phyloP scores from a whole-genome alignment of 768 basidiomycete genomes.

The Lactarius akahatsu region DNA sequence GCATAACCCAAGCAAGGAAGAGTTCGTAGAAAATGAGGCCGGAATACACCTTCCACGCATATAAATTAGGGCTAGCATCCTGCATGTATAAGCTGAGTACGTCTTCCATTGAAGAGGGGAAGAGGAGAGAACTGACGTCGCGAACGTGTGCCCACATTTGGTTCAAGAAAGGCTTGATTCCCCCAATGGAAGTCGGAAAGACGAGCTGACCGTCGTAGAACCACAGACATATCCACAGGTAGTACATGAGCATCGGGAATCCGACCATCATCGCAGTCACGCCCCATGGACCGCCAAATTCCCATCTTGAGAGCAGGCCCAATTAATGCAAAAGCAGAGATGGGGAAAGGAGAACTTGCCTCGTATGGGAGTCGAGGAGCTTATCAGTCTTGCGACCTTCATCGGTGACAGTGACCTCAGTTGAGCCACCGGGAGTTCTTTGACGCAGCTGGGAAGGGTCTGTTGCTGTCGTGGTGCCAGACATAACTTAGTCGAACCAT shows the following conservation, averaged over 20 bases:
- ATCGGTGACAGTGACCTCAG: slow-evolving; percentile 50
- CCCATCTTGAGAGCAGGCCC: slow-evolving; percentile 56
- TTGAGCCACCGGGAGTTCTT: slow-evolving; percentile 28
- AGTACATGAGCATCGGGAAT: slow-evolving; percentile 97
- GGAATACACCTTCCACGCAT: slow-evolving; percentile 88
- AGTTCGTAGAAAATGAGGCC: slow-evolving; percentile 89
- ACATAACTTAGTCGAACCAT: slow-evolving; percentile 25
- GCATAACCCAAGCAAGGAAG: slow-evolving; percentile 84
- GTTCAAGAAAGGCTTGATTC: slow-evolving; percentile 72
- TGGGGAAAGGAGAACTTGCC: slow-evolving; percentile 34
- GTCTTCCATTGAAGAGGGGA: not conserved
- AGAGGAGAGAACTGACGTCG: slow-evolving; percentile 50
- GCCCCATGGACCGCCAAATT: slow-evolving; percentile 94
- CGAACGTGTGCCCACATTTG: slow-evolving; percentile 85
- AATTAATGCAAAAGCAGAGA: not conserved
- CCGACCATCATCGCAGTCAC: slow-evolving; percentile 91
- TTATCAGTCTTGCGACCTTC: slow-evolving; percentile 74
- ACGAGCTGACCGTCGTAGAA: slow-evolving; percentile 89
- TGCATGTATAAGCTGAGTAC: slow-evolving; percentile 34
- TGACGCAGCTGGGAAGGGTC: slow-evolving; percentile 33
- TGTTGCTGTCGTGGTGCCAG: slow-evolving; percentile 22
- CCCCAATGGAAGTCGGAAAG: slow-evolving; percentile 62
- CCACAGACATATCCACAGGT: slow-evolving; percentile 96
- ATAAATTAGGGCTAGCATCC: slow-evolving; percentile 89
- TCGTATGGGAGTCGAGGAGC: slow-evolving; percentile 51